These are phyloP conservation scores for Coemansia sp. DNA, from an alignment of 192 early-diverging fungal species.

Conservation along the genomic window DNA sequence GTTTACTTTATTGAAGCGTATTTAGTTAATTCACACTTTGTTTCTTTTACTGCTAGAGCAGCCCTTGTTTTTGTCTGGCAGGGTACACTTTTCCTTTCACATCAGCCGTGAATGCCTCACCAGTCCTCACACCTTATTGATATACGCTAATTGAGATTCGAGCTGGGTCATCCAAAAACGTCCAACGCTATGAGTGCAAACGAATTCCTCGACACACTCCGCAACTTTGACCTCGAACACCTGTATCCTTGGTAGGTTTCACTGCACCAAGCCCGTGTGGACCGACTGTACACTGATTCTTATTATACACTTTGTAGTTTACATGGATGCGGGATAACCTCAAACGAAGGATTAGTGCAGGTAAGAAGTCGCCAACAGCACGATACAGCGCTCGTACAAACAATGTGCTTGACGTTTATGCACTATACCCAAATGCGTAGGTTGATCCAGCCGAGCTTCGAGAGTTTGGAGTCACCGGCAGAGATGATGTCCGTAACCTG, in stretches of 20 bases:
- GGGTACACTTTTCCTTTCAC: background rate
- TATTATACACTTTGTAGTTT: conserved; percentile 16
- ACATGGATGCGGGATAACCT: conserved; percentile 40
- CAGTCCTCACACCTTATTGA: conserved; percentile 1
- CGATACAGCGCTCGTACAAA: background rate
- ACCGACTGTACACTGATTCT: background rate
- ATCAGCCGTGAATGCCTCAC: background rate
- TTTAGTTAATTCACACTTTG: background rate
- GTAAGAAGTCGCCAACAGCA: conserved; percentile 18
- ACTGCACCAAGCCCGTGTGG: too few relatives aligned
- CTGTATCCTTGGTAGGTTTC: conserved; percentile 44
- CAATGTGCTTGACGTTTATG: background rate
- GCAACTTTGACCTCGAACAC: conserved; percentile 38
- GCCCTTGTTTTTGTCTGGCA: background rate
- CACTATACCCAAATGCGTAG: conserved; percentile 20
- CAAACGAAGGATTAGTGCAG: conserved; percentile 36
- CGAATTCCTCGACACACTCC: conserved; percentile 38
- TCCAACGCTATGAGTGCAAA: conserved; percentile 34
- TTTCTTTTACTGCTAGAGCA: background rate
- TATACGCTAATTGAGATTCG: background rate
- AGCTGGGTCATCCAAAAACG: background rate
- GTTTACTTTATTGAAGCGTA: background rate
- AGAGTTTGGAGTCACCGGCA: conserved; percentile 31
- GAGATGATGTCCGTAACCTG: conserved; percentile 28
- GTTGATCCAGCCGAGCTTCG: conserved; percentile 27